phyloP scores from a whole-genome alignment of 1,284 basidiomycete genomes.

The Ustilago sp. region DNA sequence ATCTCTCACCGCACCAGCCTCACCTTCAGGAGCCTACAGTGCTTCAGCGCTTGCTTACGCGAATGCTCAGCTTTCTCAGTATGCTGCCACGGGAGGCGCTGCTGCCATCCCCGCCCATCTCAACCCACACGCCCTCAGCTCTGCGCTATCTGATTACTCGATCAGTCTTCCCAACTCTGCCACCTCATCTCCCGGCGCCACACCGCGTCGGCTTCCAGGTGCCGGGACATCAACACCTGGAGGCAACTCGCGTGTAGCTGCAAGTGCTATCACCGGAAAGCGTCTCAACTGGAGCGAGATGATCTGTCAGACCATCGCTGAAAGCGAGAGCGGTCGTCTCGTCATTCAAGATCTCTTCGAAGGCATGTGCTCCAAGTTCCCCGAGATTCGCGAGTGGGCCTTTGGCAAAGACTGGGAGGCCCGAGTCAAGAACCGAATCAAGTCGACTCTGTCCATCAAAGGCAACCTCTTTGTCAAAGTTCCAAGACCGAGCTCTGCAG shows the following conservation, averaged over 20 bases:
- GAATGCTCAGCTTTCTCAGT: conserved; percentile 61
- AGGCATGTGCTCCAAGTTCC: conserved; percentile 65
- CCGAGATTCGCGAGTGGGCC: conserved; percentile 67
- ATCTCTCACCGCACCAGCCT: conserved; percentile 47
- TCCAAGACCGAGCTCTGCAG: conserved; percentile 59
- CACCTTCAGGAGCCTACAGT: conserved; percentile 47
- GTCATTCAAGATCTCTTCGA: conserved; percentile 68
- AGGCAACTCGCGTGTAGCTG: conserved; percentile 57
- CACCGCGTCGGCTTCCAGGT: conserved; percentile 48
- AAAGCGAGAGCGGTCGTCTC: conserved; percentile 60
- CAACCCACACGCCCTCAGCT: conserved; percentile 55
- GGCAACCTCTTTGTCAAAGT: conserved; percentile 67
- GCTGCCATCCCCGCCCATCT: conserved; percentile 53
- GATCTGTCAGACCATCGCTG: conserved; percentile 66
- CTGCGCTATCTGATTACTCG: conserved; percentile 58
- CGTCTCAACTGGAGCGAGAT: conserved; percentile 68
- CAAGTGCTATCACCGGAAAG: conserved; percentile 61
- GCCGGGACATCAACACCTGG: conserved; percentile 48
- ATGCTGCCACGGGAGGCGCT: conserved; percentile 45
- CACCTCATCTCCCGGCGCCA: conserved; percentile 57
- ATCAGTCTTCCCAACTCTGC: conserved; percentile 55
- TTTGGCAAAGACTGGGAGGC: conserved; percentile 68
- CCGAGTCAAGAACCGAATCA: conserved; percentile 68
- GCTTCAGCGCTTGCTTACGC: conserved; percentile 57
- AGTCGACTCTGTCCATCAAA: conserved; percentile 68